Conservation (phyloP, 2,329 filamentous ascomycete species). For the Thelonectria discophora region DNA sequence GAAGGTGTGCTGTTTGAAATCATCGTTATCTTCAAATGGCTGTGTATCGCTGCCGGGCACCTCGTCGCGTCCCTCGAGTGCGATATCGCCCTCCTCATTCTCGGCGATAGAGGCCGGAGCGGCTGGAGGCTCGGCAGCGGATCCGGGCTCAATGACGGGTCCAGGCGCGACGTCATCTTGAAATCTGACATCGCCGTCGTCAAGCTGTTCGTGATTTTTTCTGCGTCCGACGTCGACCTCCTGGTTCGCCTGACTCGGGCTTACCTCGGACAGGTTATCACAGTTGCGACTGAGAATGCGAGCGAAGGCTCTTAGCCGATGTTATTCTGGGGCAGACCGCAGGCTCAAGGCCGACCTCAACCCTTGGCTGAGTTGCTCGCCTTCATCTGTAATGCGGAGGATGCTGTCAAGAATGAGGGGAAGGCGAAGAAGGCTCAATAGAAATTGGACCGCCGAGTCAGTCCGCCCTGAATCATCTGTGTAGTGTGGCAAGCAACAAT, state of each 20-base stretch:
- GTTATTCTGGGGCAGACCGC: conserved; percentile 1
- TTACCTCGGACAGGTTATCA: background rate
- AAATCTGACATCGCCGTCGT: conserved; percentile 1
- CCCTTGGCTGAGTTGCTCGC: conserved; percentile 1
- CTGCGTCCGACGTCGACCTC: background rate
- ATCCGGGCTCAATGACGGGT: background rate
- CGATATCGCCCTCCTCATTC: background rate
- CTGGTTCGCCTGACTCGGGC: background rate
- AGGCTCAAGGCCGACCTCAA: background rate
- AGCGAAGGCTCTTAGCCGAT: conserved; percentile 2
- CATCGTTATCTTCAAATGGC: too few relatives aligned
- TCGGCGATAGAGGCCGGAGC: background rate
- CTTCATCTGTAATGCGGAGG: conserved; percentile 1
- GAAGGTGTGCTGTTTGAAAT: too few relatives aligned
- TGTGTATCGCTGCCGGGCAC: too few relatives aligned
- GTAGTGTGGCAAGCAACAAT: background rate
- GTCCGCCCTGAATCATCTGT: background rate
- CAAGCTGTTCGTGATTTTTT: background rate
- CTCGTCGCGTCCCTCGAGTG: background rate
- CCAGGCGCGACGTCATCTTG: background rate
- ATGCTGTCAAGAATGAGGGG: conserved; percentile 3
- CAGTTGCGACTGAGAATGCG: background rate
- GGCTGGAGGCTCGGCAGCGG: background rate
- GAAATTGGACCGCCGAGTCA: background rate
- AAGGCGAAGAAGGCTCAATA: background rate